These are phyloP conservation scores for Fusarium ramigenum DNA, from an alignment of 2,329 filamentous ascomycete species.

Conservation along the genomic window DNA sequence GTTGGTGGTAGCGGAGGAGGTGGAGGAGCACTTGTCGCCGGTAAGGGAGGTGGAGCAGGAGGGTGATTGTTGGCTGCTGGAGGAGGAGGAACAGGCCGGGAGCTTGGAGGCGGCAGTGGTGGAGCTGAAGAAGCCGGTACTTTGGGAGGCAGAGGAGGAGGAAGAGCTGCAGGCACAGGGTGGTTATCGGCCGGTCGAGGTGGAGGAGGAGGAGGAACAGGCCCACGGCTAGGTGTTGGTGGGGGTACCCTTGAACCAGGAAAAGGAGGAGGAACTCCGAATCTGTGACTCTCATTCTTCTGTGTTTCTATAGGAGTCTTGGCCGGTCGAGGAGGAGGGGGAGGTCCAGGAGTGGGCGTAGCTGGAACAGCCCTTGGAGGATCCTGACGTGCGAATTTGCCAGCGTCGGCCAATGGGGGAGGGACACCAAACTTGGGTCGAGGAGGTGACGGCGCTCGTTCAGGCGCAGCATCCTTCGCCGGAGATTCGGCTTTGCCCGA, in stretches of 20 bases:
- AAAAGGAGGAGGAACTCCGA: constrained; percentile 84
- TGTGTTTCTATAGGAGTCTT: constrained; percentile 72
- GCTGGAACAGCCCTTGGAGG: constrained; percentile 42
- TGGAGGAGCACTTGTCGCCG: constrained; percentile 54
- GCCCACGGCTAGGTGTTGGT: constrained; percentile 76
- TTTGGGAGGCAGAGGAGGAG: constrained; percentile 60
- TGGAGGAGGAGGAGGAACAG: constrained; percentile 77
- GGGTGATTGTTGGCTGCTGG: constrained; percentile 51
- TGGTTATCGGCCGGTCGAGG: constrained; percentile 50
- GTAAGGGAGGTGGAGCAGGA: constrained; percentile 53
- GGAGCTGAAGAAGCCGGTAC: constrained; percentile 56
- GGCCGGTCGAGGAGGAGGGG: constrained; percentile 60
- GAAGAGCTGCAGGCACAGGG: constrained; percentile 46
- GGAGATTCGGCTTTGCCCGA: constrained; percentile 60
- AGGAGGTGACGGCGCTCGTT: constrained; percentile 75
- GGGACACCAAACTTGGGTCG: constrained; percentile 82
- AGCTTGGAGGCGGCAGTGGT: constrained; percentile 61
- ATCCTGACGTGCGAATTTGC: constrained; percentile 77
- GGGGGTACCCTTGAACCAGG: constrained; percentile 75
- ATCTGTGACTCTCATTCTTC: constrained; percentile 65
- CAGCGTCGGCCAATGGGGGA: constrained; percentile 88
- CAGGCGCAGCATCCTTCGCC: constrained; percentile 54
- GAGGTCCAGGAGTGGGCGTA: constrained; percentile 46
- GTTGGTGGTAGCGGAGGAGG: constrained; percentile 43
- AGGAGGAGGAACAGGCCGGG: constrained; percentile 63